Evolutionary conservation across 352 stramenopile species (phyloP).

Genomic region (Phytopythium helicoides): DNA sequence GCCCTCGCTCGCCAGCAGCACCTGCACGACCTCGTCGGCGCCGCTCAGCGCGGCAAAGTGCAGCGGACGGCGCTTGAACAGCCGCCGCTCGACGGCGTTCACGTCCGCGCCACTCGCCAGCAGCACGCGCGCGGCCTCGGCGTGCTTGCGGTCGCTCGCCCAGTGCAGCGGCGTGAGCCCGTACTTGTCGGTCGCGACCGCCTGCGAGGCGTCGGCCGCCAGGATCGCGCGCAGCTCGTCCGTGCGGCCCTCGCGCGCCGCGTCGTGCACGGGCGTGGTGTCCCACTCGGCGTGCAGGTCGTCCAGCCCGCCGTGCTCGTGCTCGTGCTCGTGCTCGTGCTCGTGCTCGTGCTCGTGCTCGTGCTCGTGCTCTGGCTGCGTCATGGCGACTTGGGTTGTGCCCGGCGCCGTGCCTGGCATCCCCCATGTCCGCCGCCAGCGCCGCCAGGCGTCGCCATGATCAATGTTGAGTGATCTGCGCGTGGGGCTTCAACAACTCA

Average conservation of each 20-base stretch:
- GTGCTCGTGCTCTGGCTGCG: constrained; percentile 3
- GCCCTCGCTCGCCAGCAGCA: constrained; percentile 39
- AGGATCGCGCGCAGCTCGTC: constrained; percentile 35
- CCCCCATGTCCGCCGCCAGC: neutral
- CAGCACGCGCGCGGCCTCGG: constrained; percentile 22
- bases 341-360: too few species aligned
- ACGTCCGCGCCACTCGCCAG: constrained; percentile 39
- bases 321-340: too few species aligned
- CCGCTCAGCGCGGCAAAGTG: constrained; percentile 58
- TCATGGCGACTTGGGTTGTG: neutral
- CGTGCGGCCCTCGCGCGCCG: constrained; percentile 44
- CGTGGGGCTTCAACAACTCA: constrained; percentile 7
- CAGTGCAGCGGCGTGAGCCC: constrained; percentile 69
- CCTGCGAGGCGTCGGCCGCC: constrained; percentile 22
- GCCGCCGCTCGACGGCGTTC: constrained; percentile 53
- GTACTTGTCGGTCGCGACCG: constrained; percentile 60
- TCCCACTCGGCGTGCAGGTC: constrained; percentile 64
- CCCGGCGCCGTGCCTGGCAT: too few species aligned
- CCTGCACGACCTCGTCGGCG: constrained; percentile 24
- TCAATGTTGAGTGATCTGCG: constrained; percentile 6
- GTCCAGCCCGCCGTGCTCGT: constrained; percentile 50
- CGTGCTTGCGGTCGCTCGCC: constrained; percentile 58
- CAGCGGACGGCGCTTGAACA: constrained; percentile 67
- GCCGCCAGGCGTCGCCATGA: too few species aligned
- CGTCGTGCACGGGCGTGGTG: constrained; percentile 55